Conservation (phyloP, 2,329 filamentous ascomycete genomes). For the Leptodontidium sp. region DNA sequence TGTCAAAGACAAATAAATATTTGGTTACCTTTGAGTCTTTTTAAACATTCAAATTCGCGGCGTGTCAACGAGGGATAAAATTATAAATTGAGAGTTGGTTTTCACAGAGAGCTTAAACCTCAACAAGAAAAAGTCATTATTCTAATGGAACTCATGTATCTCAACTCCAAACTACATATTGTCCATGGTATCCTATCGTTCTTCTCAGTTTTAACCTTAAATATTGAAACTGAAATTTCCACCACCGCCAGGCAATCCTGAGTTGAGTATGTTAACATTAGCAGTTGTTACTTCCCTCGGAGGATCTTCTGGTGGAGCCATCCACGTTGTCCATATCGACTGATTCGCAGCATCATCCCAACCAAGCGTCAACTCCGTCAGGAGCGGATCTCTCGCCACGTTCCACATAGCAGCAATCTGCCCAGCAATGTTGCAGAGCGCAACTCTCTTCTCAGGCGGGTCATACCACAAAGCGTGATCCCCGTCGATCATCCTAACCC, state of each 20-base stretch:
- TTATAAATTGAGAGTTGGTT: no score
- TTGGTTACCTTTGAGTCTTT: no score
- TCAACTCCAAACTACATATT: no score
- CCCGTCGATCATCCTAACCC: not conserved
- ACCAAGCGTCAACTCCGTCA: constrained; percentile 13
- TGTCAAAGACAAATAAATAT: no score
- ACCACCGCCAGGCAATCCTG: not conserved
- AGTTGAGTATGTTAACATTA: not conserved
- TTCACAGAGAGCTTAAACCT: no score
- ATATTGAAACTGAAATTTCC: not conserved
- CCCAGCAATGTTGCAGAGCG: constrained; percentile 19
- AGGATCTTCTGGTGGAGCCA: not conserved
- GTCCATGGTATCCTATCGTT: not conserved
- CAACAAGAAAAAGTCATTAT: no score
- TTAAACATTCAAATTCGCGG: no score
- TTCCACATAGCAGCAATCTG: constrained; percentile 24
- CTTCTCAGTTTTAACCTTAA: not conserved
- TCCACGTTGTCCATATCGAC: constrained; percentile 15
- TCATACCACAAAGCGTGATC: constrained; percentile 16
- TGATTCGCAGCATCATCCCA: not conserved
- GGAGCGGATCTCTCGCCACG: not conserved
- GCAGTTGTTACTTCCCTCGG: not conserved
- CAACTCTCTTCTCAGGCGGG: constrained; percentile 7
- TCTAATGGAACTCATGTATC: no score
- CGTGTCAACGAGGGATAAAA: no score